A percentile compares a stretch with the other conserved stretches of the same genome.
Conservation (phyloP, 441 rosid genomes). For the Pelargonium cotyledonis region DNA sequence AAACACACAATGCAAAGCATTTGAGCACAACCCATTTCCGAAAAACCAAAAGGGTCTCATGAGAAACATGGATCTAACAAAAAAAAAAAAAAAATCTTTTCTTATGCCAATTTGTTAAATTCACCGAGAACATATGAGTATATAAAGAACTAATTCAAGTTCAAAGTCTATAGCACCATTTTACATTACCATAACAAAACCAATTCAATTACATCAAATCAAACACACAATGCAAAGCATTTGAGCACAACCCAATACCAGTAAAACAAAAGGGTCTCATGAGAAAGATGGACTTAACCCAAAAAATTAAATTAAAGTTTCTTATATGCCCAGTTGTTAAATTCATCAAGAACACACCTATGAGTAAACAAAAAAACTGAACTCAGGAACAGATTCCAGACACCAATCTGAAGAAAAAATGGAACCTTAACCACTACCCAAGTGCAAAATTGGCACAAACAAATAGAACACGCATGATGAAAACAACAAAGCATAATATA, state of each 20-base stretch:
- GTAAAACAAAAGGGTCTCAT: neutral
- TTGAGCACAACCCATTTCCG: constrained; percentile 4
- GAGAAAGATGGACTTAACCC: neutral
- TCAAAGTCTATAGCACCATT: neutral
- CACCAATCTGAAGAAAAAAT: neutral
- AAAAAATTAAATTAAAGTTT: neutral
- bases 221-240: neutral
- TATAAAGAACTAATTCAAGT: neutral
- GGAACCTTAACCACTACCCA: neutral
- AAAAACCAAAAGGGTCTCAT: neutral
- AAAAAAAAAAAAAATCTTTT: neutral
- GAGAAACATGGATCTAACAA: constrained; percentile 20
- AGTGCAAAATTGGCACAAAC: neutral
- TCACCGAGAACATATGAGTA: neutral
- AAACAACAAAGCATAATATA: neutral
- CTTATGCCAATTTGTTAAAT: neutral
- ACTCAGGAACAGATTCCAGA: constrained; percentile 17
- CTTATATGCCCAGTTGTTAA: neutral
- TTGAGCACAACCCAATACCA: neutral
- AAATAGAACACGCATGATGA: neutral
- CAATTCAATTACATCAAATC: neutral
- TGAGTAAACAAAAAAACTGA: neutral
- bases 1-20: constrained; percentile 16
- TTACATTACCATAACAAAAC: constrained; percentile 8
- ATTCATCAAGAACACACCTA: neutral